phyloP scores from a whole-genome alignment of 345 rosid genomes.

The Gynandropsis gynandra region DNA sequence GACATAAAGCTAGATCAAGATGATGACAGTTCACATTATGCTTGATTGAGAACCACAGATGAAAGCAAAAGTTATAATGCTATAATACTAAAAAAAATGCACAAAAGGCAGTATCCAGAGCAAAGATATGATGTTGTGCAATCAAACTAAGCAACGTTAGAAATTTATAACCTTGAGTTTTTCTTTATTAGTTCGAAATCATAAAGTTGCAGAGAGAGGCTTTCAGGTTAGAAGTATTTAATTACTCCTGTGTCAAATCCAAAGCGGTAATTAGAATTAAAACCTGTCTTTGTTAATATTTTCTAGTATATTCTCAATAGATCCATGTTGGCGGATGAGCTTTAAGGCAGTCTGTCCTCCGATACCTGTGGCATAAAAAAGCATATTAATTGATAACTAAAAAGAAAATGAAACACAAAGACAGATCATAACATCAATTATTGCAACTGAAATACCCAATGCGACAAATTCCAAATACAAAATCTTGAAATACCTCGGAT shows the following conservation, averaged over 20 bases:
- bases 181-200: constrained; percentile 3
- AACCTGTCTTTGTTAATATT: constrained; percentile 86
- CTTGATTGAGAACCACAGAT: constrained; percentile 2
- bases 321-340: constrained; percentile 90
- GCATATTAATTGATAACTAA: constrained; percentile 4
- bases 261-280: background rate
- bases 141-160: constrained; percentile 5
- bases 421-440: background rate
- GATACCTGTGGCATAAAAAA: constrained; percentile 47
- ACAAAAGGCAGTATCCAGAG: background rate
- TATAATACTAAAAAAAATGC: background rate
- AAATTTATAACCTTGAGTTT: constrained; percentile 9
- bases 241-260: background rate
- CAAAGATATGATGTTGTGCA: background rate
- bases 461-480: background rate
- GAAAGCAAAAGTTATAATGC: background rate
- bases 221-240: background rate
- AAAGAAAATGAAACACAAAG: background rate
- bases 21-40: background rate
- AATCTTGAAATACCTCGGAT: constrained; percentile 58
- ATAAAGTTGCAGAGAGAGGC: background rate
- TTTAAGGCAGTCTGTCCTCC: constrained; percentile 89
- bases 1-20: constrained; percentile 4
- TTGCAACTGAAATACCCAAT: constrained; percentile 3
- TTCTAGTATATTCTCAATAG: constrained; percentile 71